Base-by-base conservation (phyloP, 192 early-diverging fungal species). In the Gryganskiella cystojenkinii region DNA sequence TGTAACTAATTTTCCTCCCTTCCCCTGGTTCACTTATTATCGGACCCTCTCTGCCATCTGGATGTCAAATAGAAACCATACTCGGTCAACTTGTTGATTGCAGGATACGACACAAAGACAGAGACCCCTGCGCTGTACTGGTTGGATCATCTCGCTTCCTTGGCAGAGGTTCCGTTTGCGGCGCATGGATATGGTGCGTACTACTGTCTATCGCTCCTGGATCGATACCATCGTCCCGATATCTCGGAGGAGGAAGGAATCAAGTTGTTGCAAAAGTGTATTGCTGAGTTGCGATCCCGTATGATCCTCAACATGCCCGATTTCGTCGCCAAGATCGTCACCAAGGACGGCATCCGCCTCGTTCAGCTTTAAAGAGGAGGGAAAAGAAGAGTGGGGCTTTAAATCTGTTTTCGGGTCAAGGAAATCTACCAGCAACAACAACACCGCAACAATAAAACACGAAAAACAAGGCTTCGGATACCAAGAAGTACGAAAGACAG, bases 161-260 rank as follows among this genome's bases (percentile, higher is more conserved):
- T 90, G 84, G 85, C 90, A 10, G 89, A 92, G 70, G 82, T 96
- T 42, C 89, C 92, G 42, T 97, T 90, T 84, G 95, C 91, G 20
- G 92, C 93, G 46, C 97, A 99, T 70, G 97, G 96, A 4, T 94
- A 96, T 69, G 93, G 92, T 40, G 83, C 92, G n/a, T 96, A 96
- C 85, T 96, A 96, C 83, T 85, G 89, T 70, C 87, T 90, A 80
- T 94, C 95, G 34, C 88, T 95, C 19, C 89, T 99, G 90, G 97
- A 99, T 85, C 88, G 93, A 37, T 95, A 98, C 85, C 95, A 96
- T 85, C 86, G 84, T 44, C 74, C 84, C 30, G 91, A 93, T 68
- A 86, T 99, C 82, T 81, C 89, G 25, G 79, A 95, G 44, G 95
- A 95, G 42, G 91, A 97, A 69, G 96, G 88, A n/a, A 86, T 90